Evolutionary conservation across 75 land plant species (phyloP), one percentile per base, ranked within the genome.

Genomic region (Chamaecyparis obtusa): DNA sequence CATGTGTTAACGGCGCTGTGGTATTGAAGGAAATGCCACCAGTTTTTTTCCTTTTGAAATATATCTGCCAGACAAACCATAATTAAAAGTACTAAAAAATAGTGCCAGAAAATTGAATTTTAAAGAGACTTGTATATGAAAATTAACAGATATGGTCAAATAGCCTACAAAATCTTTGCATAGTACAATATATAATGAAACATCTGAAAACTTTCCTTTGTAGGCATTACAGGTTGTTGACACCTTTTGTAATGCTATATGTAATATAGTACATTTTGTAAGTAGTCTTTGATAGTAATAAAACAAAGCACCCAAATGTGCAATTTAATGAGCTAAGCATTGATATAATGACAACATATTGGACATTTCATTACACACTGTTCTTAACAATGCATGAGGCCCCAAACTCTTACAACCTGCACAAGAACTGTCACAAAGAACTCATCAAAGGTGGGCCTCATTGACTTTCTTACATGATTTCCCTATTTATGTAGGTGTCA

Each of bases 1-100:
- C 95, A 91, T 98, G 97, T 77, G 99, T 93, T 81, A 98, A 89
- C 81, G 93, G 90, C n/a, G 87, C 5, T 3, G 97, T 98, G 87
- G 93, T 98, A 88, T 98, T 98, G 91, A 98, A 98, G 39, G 99
- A 96, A 83, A 98, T 98, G 72, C 99, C 99, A 13, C 99, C 99
- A 46, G 99, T 96, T 86, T 98, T 98, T 85, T 98, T 98, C 96
- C 91, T 96, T 81, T 98, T 98, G 92, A 98, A 98, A 87, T 98
- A 98, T 88, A 98, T 97, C 99, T 98, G 91, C 71, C 27, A 84
- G 60, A 90, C n/a, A 14, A 21, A 57, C 32, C 27, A 27, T n/a
- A 46, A 11, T 46, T 27, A 13, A 3, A 24, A 46, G 4, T 27
- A 2, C 27, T 1, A 41, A 43, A n/a, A 44, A 46, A 81, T 46